Percentiles rank a stretch among this genome's conserved stretches.
phyloP scores from a whole-genome alignment of 371 early-diverging fungal species.

The Blakeslea trispora region DNA sequence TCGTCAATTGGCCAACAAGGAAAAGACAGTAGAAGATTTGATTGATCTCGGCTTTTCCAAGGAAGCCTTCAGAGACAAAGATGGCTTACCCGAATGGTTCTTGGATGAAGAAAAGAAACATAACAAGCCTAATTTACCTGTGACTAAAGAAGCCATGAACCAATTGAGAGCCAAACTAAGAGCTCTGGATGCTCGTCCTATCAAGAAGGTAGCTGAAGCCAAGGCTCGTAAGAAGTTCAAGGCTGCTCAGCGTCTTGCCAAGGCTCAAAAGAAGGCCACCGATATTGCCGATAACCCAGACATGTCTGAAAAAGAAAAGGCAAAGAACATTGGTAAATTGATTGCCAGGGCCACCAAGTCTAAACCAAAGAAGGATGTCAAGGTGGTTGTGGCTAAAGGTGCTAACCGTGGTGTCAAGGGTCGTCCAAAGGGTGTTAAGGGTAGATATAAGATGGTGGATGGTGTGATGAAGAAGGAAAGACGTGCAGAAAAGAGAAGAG shows the following conservation, averaged over 20 bases:
- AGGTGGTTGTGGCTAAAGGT: conserved; percentile 92
- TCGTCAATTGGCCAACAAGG: conserved; percentile 77
- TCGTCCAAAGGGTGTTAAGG: conserved; percentile 97
- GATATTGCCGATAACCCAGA: conserved; percentile 86
- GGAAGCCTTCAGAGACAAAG: conserved; percentile 84
- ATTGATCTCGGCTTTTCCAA: conserved; percentile 91
- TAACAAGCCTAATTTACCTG: conserved; percentile 85
- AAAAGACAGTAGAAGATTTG: conserved; percentile 73
- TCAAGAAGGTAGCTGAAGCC: conserved; percentile 98
- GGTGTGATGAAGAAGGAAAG: conserved; percentile 92
- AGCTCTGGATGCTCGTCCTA: conserved; percentile 93
- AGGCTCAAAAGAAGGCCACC: conserved; percentile 88
- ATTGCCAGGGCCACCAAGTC: conserved; percentile 68
- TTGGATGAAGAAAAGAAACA: conserved; percentile 87
- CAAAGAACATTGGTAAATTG: conserved; percentile 78
- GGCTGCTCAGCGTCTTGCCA: conserved; percentile 70
- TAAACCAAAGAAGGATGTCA: conserved; percentile 74
- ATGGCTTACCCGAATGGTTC: conserved; percentile 92
- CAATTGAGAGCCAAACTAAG: conserved; percentile 77
- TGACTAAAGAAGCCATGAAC: conserved; percentile 94
- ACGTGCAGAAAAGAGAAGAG: conserved; percentile 78
- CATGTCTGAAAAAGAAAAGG: conserved; percentile 88
- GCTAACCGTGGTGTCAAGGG: conserved; percentile 84
- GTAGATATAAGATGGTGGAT: conserved; percentile 95
- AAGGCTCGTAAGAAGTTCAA: conserved; percentile 94